phyloP scores from a whole-genome alignment of 2,329 filamentous ascomycete species.

The Claviceps cyperi region DNA sequence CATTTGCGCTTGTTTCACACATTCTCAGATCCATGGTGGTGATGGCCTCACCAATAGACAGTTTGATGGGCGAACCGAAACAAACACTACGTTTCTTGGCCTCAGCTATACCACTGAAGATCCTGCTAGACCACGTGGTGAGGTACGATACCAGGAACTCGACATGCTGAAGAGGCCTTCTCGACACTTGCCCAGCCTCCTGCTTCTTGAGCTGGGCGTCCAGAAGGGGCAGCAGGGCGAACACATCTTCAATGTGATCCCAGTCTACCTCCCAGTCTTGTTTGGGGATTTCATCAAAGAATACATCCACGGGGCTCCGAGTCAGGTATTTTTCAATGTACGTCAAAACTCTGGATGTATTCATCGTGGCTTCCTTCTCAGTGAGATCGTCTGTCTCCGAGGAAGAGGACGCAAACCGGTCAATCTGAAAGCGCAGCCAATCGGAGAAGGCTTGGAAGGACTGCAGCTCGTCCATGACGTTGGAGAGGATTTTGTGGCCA shows the following conservation, averaged over 20 bases:
- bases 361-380: constrained; percentile 64
- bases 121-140: constrained; percentile 38
- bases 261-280: constrained; percentile 37
- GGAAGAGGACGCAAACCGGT: constrained; percentile 52
- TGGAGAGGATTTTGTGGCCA: constrained; percentile 56
- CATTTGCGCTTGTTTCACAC: constrained; percentile 21
- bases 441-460: constrained; percentile 66
- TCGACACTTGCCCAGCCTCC: constrained; percentile 29
- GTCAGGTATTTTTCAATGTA: constrained; percentile 64
- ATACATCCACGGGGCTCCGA: constrained; percentile 49
- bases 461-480: constrained; percentile 61
- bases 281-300: constrained; percentile 35
- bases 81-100: constrained; percentile 54
- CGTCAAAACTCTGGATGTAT: constrained; percentile 55
- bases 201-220: constrained; percentile 33
- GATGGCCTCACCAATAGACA: constrained; percentile 29
- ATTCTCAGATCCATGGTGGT: constrained; percentile 45
- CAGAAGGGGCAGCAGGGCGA: constrained; percentile 32
- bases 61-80: constrained; percentile 40
- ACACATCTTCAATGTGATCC: constrained; percentile 28
- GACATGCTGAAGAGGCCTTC: constrained; percentile 43
- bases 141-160: constrained; percentile 48
- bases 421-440: constrained; percentile 76
- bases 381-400: constrained; percentile 53
- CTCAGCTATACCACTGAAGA: constrained; percentile 56